phyloP scores from a whole-genome alignment of 306 rosid species.

The Calophaca sinica region DNA sequence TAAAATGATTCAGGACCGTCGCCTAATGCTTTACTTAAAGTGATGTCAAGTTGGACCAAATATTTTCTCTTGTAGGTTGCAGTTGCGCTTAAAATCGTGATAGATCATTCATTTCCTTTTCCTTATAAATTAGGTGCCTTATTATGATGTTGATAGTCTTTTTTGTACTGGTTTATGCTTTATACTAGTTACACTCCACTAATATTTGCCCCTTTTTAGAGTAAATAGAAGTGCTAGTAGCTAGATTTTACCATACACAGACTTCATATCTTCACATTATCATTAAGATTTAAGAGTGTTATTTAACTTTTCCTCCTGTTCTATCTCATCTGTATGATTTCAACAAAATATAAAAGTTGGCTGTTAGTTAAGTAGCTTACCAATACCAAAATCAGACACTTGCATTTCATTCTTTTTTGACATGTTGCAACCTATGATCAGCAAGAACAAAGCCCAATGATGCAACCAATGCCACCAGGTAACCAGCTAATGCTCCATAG shows the following conservation, averaged over 20 bases:
- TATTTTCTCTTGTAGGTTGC: not conserved
- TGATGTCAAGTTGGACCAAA: not conserved
- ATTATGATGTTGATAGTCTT: not conserved
- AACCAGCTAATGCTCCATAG: conserved; percentile 77
- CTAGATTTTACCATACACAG: conserved; percentile 5
- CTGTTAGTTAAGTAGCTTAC: conserved; percentile 16
- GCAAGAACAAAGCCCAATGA: conserved; percentile 58
- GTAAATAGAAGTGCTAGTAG: conserved; percentile 1
- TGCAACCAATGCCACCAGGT: conserved; percentile 60
- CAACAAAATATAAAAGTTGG: not conserved
- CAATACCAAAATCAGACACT: conserved; percentile 26
- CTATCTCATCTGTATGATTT: not conserved
- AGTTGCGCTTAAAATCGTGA: conserved; percentile 5
- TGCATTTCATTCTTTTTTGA: conserved; percentile 66
- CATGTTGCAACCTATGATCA: conserved; percentile 48
- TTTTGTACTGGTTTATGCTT: not conserved
- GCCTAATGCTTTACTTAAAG: not conserved
- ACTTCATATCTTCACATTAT: not conserved
- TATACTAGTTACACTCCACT: not conserved
- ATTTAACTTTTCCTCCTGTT: not conserved
- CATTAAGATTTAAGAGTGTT: not conserved
- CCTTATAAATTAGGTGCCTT: not conserved
- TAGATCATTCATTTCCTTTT: conserved; percentile 11
- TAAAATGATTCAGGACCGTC: conserved; percentile 18
- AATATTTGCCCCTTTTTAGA: conserved; percentile 17